Base-by-base conservation (phyloP, 2,329 filamentous ascomycete species). In the Alternaria gansuensis region DNA sequence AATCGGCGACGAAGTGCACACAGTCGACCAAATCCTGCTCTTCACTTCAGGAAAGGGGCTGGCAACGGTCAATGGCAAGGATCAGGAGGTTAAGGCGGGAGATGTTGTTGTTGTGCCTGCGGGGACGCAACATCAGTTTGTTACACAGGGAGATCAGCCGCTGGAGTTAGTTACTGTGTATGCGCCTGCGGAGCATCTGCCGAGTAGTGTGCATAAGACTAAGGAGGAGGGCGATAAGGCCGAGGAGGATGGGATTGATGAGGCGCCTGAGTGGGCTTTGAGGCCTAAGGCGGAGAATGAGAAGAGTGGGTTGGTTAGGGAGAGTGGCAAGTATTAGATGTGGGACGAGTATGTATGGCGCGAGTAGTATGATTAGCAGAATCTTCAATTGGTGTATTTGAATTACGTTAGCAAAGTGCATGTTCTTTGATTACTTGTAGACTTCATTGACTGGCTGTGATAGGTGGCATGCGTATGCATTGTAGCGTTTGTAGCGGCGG, bases 1-100 rank as follows among this genome's bases (percentile, higher is more conserved):
- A 29, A 89, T 89, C 65, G 86, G 87, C n/a, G 86, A 89, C 51
- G 86, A 89, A 76, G 86, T 75, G 37, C 87, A 89, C 70, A 84
- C 83, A 0, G 86, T 88, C 36, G 87, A 89, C 62, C 87, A 89
- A 65, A 84, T 87, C 54, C 78, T 90, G 11, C 86, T 87, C 11
- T 88, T 89, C 74, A 89, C 86, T 0, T 84, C 82, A 5, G 87
- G 87, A 11, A 79, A 76, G 10, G 86, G 84, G 0, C 82, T 84
- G 26, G 86, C 86, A 1, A 87, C 84, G 3, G 82, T 89, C 4
- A 83, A 81, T 14, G 85, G 85, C 1, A 84, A 84, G 53, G 83
- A 88, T 51, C 85, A 88, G 60, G 77, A 81, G 45, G 74, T 87
- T 57, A 82, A 81, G 51, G 84, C 84, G 5, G 83, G 84, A 53